These are phyloP conservation scores for Lolium multiflorum DNA, from an alignment of 176 grass and related monocot genomes.

Conservation along the genomic window DNA sequence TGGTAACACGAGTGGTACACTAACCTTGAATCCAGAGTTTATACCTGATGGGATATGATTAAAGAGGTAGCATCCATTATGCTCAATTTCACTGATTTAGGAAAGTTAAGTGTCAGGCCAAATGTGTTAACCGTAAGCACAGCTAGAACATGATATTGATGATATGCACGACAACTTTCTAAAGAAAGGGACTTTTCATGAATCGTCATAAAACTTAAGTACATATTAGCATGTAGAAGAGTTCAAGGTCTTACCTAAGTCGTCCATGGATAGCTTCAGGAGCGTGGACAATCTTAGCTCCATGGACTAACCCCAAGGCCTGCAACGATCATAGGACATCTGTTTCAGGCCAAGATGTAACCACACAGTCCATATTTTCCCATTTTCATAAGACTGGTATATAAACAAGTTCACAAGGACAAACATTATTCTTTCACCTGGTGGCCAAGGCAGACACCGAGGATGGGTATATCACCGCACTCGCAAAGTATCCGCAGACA, in stretches of 20 bases:
- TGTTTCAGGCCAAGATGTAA: not conserved
- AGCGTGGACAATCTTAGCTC: constrained; percentile 80
- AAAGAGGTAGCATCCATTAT: constrained; percentile 75
- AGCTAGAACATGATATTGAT: not conserved
- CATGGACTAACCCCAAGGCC: constrained; percentile 92
- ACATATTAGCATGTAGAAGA: not conserved
- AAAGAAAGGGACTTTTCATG: not conserved
- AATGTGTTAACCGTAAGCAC: not conserved
- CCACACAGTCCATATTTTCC: not conserved
- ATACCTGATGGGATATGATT: constrained; percentile 76
- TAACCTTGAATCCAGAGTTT: constrained; percentile 95
- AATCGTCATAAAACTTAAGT: not conserved
- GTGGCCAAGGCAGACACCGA: constrained; percentile 97
- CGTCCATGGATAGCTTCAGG: constrained; percentile 90
- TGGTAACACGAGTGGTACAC: not conserved
- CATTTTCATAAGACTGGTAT: not conserved
- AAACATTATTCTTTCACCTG: constrained; percentile 58
- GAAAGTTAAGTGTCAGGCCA: constrained; percentile 6
- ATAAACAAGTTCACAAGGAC: constrained; percentile 34
- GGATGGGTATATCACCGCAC: constrained; percentile 87
- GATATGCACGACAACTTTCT: not conserved
- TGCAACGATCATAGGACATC: constrained; percentile 29
- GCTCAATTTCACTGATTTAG: constrained; percentile 83
- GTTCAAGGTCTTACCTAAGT: constrained; percentile 64
- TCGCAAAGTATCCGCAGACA: constrained; percentile 77